A percentile compares a stretch with the other conserved stretches of the same genome.
Evolutionary conservation across 495 filamentous ascomycete genomes (phyloP).

Genomic region (Lasiosphaeris hirsuta): DNA sequence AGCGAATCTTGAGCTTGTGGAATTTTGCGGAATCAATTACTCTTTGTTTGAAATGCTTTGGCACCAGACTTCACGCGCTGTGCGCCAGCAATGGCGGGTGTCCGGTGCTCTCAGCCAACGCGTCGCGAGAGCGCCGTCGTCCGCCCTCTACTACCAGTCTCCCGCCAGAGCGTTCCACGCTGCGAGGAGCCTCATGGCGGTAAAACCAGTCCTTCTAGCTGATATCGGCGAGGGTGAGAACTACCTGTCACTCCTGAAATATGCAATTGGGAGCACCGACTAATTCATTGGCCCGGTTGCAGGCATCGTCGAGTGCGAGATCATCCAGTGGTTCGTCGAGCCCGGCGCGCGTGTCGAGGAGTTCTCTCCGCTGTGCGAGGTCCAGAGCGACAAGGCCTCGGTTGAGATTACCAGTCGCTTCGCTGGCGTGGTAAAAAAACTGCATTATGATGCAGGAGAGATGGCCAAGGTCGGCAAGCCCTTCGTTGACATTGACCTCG

Average conservation of each 20-base stretch:
- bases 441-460: conserved; percentile 93
- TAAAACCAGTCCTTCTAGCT: conserved; percentile 86
- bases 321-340: conserved; percentile 99
- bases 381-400: conserved; percentile 97
- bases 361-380: conserved; percentile 96
- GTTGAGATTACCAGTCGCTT: conserved; percentile 97
- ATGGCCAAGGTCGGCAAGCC: conserved; percentile 92
- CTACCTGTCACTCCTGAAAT: neutral
- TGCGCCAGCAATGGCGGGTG: conserved; percentile 40
- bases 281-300: neutral
- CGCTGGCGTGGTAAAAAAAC: conserved; percentile 91
- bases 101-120: conserved; percentile 31
- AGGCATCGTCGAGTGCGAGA: conserved; percentile 97
- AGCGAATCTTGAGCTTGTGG: neutral
- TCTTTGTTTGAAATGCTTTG: conserved; percentile 39
- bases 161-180: conserved; percentile 57
- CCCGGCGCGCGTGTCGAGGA: conserved; percentile 94
- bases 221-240: conserved; percentile 91
- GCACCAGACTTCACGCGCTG: conserved; percentile 39
- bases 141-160: conserved; percentile 14
- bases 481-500: conserved; percentile 73
- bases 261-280: neutral
- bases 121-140: conserved; percentile 13
- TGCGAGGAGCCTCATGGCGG: conserved; percentile 52
- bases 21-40: neutral